phyloP scores from a whole-genome alignment of 2,329 filamentous ascomycete genomes.

The Microcyclosporella mali region DNA sequence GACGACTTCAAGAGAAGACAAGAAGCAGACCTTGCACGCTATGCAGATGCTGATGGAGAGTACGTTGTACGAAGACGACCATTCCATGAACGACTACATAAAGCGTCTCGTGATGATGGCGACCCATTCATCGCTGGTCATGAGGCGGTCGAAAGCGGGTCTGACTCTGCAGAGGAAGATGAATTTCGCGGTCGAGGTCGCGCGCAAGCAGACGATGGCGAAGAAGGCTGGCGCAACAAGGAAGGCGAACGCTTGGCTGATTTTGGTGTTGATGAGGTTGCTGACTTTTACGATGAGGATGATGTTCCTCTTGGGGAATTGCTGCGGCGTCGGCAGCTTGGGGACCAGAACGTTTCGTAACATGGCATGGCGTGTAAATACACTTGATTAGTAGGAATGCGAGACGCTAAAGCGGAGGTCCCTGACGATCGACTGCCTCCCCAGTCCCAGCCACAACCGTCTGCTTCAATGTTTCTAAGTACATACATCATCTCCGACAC shows the following conservation, averaged over 20 bases:
- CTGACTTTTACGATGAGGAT: conserved; percentile 60
- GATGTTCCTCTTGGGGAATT: conserved; percentile 67
- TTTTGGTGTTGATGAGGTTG: conserved; percentile 73
- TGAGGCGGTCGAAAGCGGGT: conserved; percentile 34
- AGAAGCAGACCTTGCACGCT: conserved; percentile 44
- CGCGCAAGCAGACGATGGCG: conserved; percentile 35
- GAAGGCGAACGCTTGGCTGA: conserved; percentile 70
- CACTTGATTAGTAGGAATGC: no score
- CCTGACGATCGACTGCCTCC: no score
- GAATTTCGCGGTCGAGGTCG: conserved; percentile 22
- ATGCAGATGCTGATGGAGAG: conserved; percentile 24
- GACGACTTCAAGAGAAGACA: conserved; percentile 52
- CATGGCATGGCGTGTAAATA: no score
- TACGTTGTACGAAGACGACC: conserved; percentile 35
- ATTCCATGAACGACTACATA: conserved; percentile 39
- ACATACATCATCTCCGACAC: no score
- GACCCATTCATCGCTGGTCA: conserved; percentile 19
- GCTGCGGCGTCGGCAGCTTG: conserved; percentile 45
- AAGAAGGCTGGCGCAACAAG: conserved; percentile 63
- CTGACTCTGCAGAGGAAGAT: conserved; percentile 36
- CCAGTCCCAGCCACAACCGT: no score
- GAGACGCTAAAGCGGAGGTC: no score
- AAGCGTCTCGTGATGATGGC: conserved; percentile 9
- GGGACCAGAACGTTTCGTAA: no score
- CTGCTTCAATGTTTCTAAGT: no score